These are phyloP conservation scores for Sesbania bispinosa DNA, from an alignment of 306 rosid genomes.

Conservation along the genomic window DNA sequence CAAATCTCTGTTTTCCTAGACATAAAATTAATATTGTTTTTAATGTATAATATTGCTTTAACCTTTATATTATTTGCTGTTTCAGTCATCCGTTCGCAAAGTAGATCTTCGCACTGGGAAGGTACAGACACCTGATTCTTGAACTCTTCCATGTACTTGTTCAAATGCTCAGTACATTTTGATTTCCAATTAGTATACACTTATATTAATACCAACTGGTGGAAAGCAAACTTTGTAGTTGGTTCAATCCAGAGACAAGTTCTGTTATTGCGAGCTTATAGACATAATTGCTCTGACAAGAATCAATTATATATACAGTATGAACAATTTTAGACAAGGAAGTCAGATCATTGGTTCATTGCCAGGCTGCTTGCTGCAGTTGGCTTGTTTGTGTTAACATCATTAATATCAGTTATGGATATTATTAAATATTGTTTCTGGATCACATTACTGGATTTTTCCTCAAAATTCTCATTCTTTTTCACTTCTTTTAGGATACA, in stretches of 20 bases:
- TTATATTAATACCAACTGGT: background rate
- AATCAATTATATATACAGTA: background rate
- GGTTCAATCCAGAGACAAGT: background rate
- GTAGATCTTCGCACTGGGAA: conserved; percentile 79
- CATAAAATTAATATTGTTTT: background rate
- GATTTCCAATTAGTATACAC: background rate
- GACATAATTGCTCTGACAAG: background rate
- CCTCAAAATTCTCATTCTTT: background rate
- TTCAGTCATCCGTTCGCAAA: conserved; percentile 88
- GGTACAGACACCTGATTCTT: conserved; percentile 45
- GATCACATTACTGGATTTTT: background rate
- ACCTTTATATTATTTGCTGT: conserved; percentile 22
- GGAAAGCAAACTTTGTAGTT: background rate
- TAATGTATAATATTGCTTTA: background rate
- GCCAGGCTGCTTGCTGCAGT: background rate
- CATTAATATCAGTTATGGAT: background rate
- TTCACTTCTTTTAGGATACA: background rate
- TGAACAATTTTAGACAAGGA: background rate
- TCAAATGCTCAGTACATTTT: background rate
- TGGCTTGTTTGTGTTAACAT: background rate
- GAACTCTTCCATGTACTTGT: conserved; percentile 14
- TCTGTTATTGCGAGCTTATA: background rate
- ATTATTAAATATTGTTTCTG: background rate
- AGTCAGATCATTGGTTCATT: background rate
- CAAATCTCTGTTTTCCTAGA: background rate